Evolutionary conservation across 2,329 filamentous ascomycete genomes (phyloP).

Genomic region (Pyrenochaeta sp.): DNA sequence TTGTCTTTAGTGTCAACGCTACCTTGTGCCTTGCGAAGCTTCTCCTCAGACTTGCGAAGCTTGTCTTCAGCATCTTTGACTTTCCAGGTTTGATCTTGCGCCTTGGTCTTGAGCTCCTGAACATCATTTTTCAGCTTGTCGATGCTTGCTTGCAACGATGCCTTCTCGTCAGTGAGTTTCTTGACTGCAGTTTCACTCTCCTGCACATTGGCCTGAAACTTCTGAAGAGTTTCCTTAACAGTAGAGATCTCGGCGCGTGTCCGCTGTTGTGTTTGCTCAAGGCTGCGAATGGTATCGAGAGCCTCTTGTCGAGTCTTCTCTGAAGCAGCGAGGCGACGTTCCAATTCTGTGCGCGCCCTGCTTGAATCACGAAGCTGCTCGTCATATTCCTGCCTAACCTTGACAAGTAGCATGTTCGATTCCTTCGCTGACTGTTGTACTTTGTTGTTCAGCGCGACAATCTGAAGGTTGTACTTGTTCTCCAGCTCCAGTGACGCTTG

Average conservation of each 20-base stretch:
- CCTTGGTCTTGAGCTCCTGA: slow-evolving; percentile 48
- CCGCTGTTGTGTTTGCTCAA: slow-evolving; percentile 35
- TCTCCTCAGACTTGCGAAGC: slow-evolving; percentile 37
- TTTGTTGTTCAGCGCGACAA: slow-evolving; percentile 45
- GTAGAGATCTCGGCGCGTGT: slow-evolving; percentile 36
- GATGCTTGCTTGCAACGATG: slow-evolving; percentile 22
- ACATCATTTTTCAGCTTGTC: slow-evolving; percentile 21
- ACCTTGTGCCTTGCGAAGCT: slow-evolving; percentile 8
- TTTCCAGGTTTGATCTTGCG: slow-evolving; percentile 52
- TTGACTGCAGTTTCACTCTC: slow-evolving; percentile 44
- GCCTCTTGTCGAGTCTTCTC: slow-evolving; percentile 37
- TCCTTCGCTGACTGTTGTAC: slow-evolving; percentile 43
- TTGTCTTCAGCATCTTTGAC: slow-evolving; percentile 58
- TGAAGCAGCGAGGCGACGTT: slow-evolving; percentile 32
- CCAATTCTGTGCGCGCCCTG: slow-evolving; percentile 32
- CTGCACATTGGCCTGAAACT: slow-evolving; percentile 32
- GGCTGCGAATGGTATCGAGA: slow-evolving; percentile 30
- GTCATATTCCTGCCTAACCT: slow-evolving; percentile 44
- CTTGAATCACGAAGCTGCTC: slow-evolving; percentile 38
- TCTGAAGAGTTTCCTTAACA: slow-evolving; percentile 27
- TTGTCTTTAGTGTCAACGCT: slow-evolving; percentile 12
- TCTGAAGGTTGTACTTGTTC: slow-evolving; percentile 56
- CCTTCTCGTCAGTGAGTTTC: slow-evolving; percentile 47
- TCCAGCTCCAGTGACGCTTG: slow-evolving; percentile 51
- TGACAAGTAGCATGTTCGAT: slow-evolving; percentile 29